These are phyloP conservation scores for Mallotus nudiflorus DNA, from an alignment of 345 rosid genomes.

Conservation along the genomic window DNA sequence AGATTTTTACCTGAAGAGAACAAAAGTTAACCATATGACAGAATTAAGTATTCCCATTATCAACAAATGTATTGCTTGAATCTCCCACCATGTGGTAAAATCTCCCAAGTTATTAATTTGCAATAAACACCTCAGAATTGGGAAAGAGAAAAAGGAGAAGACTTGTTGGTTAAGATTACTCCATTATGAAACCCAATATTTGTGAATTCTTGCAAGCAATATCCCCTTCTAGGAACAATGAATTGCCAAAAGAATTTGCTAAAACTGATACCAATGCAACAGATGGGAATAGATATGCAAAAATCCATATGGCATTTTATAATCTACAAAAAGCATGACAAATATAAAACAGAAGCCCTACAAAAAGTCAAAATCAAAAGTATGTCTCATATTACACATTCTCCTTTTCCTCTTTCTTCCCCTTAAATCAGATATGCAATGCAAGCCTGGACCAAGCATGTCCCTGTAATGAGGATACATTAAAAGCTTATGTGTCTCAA, in stretches of 20 bases:
- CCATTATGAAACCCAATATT: neutral
- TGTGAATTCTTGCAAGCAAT: neutral
- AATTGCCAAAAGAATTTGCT: neutral
- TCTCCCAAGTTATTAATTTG: neutral
- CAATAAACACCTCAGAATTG: neutral
- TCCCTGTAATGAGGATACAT: neutral
- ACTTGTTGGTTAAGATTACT: neutral
- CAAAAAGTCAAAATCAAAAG: neutral
- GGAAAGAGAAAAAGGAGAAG: neutral
- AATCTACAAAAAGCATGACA: neutral
- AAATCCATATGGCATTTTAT: neutral
- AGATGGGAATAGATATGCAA: neutral
- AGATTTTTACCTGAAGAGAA: constrained; percentile 45
- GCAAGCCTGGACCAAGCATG: neutral
- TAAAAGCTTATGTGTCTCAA: neutral
- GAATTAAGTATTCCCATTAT: neutral
- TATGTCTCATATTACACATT: neutral
- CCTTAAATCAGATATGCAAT: neutral
- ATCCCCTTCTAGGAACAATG: too few species aligned
- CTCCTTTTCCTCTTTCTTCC: neutral
- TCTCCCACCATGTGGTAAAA: neutral
- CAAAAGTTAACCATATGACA: neutral
- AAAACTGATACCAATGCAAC: neutral
- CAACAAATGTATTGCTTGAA: neutral
- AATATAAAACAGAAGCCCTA: neutral